Base-by-base conservation (phyloP, 164 flowering plant genomes). In the Annona cherimola region DNA sequence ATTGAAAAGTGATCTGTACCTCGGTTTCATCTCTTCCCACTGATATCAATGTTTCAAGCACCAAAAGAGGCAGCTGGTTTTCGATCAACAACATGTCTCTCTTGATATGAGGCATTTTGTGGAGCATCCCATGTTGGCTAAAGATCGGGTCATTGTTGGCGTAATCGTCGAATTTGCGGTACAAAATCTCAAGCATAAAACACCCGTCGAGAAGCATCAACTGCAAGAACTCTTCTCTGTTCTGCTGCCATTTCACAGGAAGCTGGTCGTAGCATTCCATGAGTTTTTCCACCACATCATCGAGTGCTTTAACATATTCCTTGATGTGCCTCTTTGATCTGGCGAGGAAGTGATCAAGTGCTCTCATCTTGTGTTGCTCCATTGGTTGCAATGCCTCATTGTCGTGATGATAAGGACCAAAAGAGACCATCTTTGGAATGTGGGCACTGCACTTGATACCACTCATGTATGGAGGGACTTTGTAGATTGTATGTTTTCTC, bases 1-100 rank as follows among this genome's bases (percentile, higher is more conserved):
- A 26, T 26, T 26, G 35, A 26, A 26, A 26, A 26, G 35, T 26
- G 35, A 26, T 26, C 35, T 26, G 35, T 5, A 78, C 83, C 77
- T 71, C 54, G 60, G 70, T 42, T 44, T 67, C 63, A 18, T 63
- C 78, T 43, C 45, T 67, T 60, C 82, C 84, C 11, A 80, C 82
- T 18, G 73, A 69, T 35, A 81, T 40, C 19, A 86, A 71, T 57
- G 50, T 80, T 19, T 81, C 66, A 4, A 88, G 82, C 55, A 85
- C 75, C 45, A 79, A 70, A 73, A 88, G 76, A 0, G 92, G 92
- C 45, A 86, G 73, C 68, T 88, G 92, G 67, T 88, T 88, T 75
- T 88, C 86, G 8, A 88, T 81, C 89, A 85, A 80, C 59, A 88
- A 63, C 90, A 86, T 86, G 71, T 88, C 92, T 4, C 89, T 82